phyloP scores from a whole-genome alignment of 192 early-diverging fungal genomes.

The Kappamyces sp. region DNA sequence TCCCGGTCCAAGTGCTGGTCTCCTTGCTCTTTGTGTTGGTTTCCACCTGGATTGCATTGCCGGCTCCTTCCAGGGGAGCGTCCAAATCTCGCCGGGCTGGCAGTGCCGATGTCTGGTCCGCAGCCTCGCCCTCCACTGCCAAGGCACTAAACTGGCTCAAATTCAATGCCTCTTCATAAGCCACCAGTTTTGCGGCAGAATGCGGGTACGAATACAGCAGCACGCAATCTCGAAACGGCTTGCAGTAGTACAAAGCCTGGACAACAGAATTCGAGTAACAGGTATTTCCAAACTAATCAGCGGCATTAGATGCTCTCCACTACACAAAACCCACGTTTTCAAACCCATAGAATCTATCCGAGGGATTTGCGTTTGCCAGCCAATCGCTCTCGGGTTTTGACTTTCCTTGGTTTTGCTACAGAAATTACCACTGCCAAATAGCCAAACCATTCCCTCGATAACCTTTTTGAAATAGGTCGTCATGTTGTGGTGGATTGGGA shows the following conservation, averaged over 20 bases:
- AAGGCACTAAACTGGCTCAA: not conserved
- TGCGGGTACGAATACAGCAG: slow-evolving; percentile 63
- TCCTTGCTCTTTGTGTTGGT: slow-evolving; percentile 14
- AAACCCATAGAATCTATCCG: slow-evolving; percentile 77
- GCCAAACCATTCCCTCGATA: too few species aligned
- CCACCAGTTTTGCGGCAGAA: slow-evolving; percentile 20
- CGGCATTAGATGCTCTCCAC: not conserved
- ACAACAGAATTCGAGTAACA: slow-evolving; percentile 95
- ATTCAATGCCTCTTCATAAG: not conserved
- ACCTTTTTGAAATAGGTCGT: too few species aligned
- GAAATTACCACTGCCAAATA: too few species aligned
- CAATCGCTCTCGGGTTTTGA: slow-evolving; percentile 15
- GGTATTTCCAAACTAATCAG: slow-evolving; percentile 74
- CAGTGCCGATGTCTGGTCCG: too few species aligned
- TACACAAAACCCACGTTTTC: slow-evolving; percentile 66
- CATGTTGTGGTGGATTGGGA: too few species aligned
- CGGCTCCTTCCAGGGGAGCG: not conserved
- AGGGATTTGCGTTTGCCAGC: slow-evolving; percentile 11
- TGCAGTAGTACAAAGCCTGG: slow-evolving; percentile 92
- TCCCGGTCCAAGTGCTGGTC: slow-evolving; percentile 4
- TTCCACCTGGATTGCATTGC: slow-evolving; percentile 4
- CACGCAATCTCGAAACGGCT: slow-evolving; percentile 89
- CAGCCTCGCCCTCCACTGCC: not conserved
- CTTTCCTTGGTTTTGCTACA: slow-evolving; percentile 16
- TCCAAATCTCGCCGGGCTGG: too few species aligned